Base-by-base conservation (phyloP, 495 filamentous ascomycete genomes). In the Apiosordaria backusii region DNA sequence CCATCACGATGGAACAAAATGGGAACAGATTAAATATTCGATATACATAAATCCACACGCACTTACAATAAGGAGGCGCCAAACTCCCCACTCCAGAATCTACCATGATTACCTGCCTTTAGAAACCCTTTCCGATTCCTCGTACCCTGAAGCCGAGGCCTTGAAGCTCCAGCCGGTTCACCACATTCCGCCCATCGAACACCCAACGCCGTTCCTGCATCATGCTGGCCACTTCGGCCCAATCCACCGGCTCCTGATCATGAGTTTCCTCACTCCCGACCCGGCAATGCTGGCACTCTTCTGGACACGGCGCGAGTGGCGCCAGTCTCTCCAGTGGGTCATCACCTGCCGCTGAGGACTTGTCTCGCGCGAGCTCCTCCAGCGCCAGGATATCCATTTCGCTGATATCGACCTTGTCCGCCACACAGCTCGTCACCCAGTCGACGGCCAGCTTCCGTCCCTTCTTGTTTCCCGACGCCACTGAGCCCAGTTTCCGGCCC, bases 151-250 rank as follows among this genome's bases (percentile, higher is more conserved):
- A 76, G 0, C 74, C 74, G 0, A 76, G 62, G 6, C 65, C 60
- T 29, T 74, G 64, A 21, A 76, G 72, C 60, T 74, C 72, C 6
- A 65, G 19, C 4, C 50, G 50, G 50, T 76, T 55, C 24, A 73
- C 70, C 15, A 74, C 68, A 58, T 76, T 76, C 2, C 88, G 83
- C 18, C 90, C 90, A 65, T 92, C 90, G 73, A 92, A 92, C 4
- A 92, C 77, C 79, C 85, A 89, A 66, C 83, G 85, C 2, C 89
- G 90, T 63, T 87, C 84, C 57, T 82, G 80, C 88, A 92, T 90
- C 27, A 79, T 75, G 16, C 71, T 68, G 22, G 79, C 78, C 4
- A 80, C 80, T 19, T 80, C 79, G 3, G 76, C 71, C 86, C 86
- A 88, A 65, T 88, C 84, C 57, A 89, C 63, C 67, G 69, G 57